These are phyloP conservation scores for Mortierella sp. DNA, from an alignment of 371 early-diverging fungal species.

Conservation along the genomic window DNA sequence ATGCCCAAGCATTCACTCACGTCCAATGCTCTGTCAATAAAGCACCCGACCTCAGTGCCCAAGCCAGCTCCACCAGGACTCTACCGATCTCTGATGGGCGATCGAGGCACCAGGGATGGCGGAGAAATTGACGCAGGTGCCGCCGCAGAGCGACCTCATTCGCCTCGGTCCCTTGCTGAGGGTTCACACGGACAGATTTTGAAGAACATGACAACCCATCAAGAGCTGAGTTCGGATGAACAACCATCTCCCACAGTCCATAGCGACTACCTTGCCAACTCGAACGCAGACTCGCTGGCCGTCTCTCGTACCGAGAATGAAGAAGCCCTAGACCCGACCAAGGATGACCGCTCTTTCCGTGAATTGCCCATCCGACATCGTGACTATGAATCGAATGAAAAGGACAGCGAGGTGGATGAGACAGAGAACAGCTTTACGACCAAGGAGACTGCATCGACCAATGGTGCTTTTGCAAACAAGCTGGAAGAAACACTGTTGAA, in stretches of 20 bases:
- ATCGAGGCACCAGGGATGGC: not conserved
- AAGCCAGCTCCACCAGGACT: conserved; percentile 35
- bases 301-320: conserved; percentile 4
- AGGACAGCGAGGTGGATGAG: not conserved
- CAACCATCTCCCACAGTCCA: not conserved
- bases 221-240: too few relatives aligned
- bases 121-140: not conserved
- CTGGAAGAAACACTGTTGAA: too few relatives aligned
- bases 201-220: not conserved
- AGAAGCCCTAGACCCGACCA: conserved; percentile 23
- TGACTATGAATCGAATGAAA: conserved; percentile 29
- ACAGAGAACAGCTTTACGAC: conserved; percentile 14
- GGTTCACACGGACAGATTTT: conserved; percentile 27
- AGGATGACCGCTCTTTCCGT: conserved; percentile 38
- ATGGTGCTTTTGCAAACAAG: not conserved
- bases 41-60: conserved; percentile 28
- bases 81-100: conserved; percentile 42
- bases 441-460: conserved; percentile 7
- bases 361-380: conserved; percentile 21
- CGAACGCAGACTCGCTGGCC: conserved; percentile 9
- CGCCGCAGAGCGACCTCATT: not conserved
- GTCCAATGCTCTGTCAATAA: conserved; percentile 18
- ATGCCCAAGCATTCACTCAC: conserved; percentile 22
- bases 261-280: conserved; percentile 5
- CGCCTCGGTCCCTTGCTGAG: conserved; percentile 39